phyloP scores from a whole-genome alignment of 495 filamentous ascomycete genomes.

The Chaetomium cochliodes region DNA sequence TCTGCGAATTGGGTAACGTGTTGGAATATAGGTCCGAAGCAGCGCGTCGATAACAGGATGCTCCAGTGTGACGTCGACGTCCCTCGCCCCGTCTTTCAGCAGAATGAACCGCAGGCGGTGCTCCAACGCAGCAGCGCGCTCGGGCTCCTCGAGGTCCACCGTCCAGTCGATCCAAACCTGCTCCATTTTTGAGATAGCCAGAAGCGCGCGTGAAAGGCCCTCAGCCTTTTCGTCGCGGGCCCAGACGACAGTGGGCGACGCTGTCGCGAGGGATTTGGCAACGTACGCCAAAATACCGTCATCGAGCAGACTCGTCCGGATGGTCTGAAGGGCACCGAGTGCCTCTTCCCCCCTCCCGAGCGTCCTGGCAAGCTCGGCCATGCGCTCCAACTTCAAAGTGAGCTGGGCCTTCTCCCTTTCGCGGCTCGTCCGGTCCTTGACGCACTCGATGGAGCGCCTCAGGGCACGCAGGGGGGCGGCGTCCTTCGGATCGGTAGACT shows the following conservation, averaged over 20 bases:
- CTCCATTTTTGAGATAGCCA: conserved; percentile 49
- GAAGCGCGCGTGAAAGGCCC: conserved; percentile 46
- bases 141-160: conserved; percentile 40
- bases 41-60: conserved; percentile 41
- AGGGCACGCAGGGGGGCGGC: conserved; percentile 46
- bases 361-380: conserved; percentile 46
- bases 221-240: conserved; percentile 39
- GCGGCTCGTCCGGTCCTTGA: conserved; percentile 42
- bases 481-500: conserved; percentile 41
- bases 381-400: conserved; percentile 51
- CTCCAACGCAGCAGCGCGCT: conserved; percentile 52
- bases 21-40: conserved; percentile 44
- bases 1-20: conserved; percentile 46
- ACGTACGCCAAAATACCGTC: conserved; percentile 47
- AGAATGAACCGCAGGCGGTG: conserved; percentile 47
- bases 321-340: conserved; percentile 42
- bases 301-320: conserved; percentile 46
- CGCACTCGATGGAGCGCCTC: conserved; percentile 50
- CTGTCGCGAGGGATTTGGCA: conserved; percentile 35
- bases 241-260: conserved; percentile 42
- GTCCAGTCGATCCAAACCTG: conserved; percentile 47
- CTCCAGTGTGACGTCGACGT: conserved; percentile 34
- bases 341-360: conserved; percentile 45
- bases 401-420: conserved; percentile 49
- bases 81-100: conserved; percentile 31